A percentile compares a stretch with the other conserved stretches of the same genome.
Conservation (phyloP, 2,329 filamentous ascomycete species). For the Monilinia fructigena region DNA sequence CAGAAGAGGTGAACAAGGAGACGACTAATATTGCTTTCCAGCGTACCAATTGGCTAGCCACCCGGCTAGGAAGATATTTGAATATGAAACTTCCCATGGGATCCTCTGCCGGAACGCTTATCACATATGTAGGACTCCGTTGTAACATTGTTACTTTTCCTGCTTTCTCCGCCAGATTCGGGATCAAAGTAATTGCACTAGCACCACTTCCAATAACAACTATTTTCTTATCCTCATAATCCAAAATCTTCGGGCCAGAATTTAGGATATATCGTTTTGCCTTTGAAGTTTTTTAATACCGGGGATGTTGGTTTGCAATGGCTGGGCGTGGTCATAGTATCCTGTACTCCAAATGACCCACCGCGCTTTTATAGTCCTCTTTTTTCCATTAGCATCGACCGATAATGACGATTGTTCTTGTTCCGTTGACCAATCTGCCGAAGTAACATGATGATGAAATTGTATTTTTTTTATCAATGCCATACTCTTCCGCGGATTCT, state of each 20-base stretch:
- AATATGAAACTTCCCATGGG: conserved; percentile 8
- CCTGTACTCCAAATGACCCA: conserved; percentile 61
- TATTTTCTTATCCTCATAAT: conserved; percentile 57
- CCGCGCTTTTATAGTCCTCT: conserved; percentile 41
- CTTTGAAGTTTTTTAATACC: conserved; percentile 59
- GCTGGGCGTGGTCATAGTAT: conserved; percentile 62
- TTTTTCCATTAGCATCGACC: conserved; percentile 42
- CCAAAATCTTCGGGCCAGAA: conserved; percentile 70
- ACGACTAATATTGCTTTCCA: conserved; percentile 51
- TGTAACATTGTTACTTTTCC: conserved; percentile 74
- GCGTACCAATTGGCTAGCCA: conserved; percentile 45
- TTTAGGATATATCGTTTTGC: conserved; percentile 64
- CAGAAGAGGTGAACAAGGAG: conserved; percentile 52
- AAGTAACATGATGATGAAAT: conserved; percentile 50
- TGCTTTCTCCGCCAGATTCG: conserved; percentile 63
- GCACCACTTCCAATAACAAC: conserved; percentile 53
- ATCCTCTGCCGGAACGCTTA: conserved; percentile 43
- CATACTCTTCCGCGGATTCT: conserved; percentile 49
- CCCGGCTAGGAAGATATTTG: conserved; percentile 45
- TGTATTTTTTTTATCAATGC: conserved; percentile 58
- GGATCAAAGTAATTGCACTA: conserved; percentile 74
- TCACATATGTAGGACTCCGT: conserved; percentile 69
- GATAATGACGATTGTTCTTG: conserved; percentile 54
- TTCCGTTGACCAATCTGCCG: conserved; percentile 54
- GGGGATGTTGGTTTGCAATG: conserved; percentile 54